Conservation (phyloP, 352 stramenopile genomes). For the Globisporangium uncinulatum region DNA sequence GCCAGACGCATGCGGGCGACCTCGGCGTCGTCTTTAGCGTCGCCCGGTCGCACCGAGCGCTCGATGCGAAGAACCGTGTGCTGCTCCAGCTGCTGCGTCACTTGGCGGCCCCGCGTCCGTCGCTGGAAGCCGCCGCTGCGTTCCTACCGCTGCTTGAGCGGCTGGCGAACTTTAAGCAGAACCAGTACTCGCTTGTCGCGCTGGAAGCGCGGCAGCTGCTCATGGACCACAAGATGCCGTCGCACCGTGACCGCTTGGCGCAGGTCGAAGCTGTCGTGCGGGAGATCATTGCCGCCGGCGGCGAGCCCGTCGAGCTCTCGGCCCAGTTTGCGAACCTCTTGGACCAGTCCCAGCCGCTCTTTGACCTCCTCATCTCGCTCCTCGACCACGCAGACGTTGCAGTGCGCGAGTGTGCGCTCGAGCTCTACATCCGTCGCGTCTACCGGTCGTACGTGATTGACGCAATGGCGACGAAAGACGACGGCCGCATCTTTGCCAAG, state of each 20-base stretch:
- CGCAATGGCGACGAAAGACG: slow-evolving; percentile 70
- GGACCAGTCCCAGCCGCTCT: slow-evolving; percentile 82
- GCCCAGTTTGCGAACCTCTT: slow-evolving; percentile 54
- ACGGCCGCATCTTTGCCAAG: slow-evolving; percentile 66
- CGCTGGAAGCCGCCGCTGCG: slow-evolving; percentile 45
- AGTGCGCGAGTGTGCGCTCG: slow-evolving; percentile 68
- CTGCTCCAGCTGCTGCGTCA: slow-evolving; percentile 65
- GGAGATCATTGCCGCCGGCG: slow-evolving; percentile 55
- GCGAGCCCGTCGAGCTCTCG: slow-evolving; percentile 38
- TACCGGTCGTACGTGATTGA: slow-evolving; percentile 86
- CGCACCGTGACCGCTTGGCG: slow-evolving; percentile 87
- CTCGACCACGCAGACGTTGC: slow-evolving; percentile 61
- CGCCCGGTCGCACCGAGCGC: slow-evolving; percentile 87
- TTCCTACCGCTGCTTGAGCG: slow-evolving; percentile 84
- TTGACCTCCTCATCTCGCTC: slow-evolving; percentile 78
- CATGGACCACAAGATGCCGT: slow-evolving; percentile 96
- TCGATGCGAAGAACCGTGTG: slow-evolving; percentile 85
- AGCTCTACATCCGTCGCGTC: slow-evolving; percentile 81
- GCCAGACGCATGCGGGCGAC: slow-evolving; percentile 89
- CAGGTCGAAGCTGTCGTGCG: slow-evolving; percentile 75
- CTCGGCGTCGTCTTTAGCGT: slow-evolving; percentile 82
- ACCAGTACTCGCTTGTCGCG: slow-evolving; percentile 91
- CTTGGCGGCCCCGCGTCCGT: slow-evolving; percentile 47
- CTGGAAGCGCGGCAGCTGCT: slow-evolving; percentile 94
- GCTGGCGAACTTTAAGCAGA: slow-evolving; percentile 85